Base-by-base conservation (phyloP, 441 rosid species). In the Theobroma grandiflorum region DNA sequence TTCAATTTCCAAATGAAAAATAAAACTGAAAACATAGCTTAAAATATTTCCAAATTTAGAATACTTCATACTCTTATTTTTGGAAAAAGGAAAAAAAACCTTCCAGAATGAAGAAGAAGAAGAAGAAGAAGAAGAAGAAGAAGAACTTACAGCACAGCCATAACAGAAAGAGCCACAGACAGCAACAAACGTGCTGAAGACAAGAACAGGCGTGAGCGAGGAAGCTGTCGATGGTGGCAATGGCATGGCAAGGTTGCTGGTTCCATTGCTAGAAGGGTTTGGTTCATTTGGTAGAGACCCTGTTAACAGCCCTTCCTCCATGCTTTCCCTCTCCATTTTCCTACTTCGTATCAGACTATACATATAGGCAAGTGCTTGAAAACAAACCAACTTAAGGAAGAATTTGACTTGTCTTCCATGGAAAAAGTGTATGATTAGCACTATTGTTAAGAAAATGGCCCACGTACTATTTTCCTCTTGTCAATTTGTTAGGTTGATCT, bases 101-200 rank as follows among this genome's bases (percentile, higher is more conserved):
- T 6, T 14, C 12, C 8, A 20, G 15, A 26, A 22, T 8, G 26
- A 37, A 4, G 10, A 12, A 38, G 18, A 40, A 31, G 6, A 53
- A 6, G 2, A 35, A 11, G 43, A 9, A 64, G 3, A 52, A 0
- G 10, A 42, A 53, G 38, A 52, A n/a, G 2, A 3, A n/a, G 69
- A n/a, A 80, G 14, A 11, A 81, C 94, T 90, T 72, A 94, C 96
- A 63, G 88, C 84, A 75, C 83, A 86, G 50, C 98, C 95, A 37
- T 20, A 84, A 81, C 84, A 80, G 79, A 86, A 85, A 22, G 94
- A 90, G 42, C 93, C 96, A 73, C 87, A 90, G 40, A 88, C 88
- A 67, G 90, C 77, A 20, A 82, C 83, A 20, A 87, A 80, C 8
- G 90, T 87, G 69, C 87, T 83, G 9, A 87, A 76, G 74, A 87